Evolutionary conservation across 2,329 filamentous ascomycete species (phyloP).

Genomic region (Pseudocercospora pini-densiflorae): DNA sequence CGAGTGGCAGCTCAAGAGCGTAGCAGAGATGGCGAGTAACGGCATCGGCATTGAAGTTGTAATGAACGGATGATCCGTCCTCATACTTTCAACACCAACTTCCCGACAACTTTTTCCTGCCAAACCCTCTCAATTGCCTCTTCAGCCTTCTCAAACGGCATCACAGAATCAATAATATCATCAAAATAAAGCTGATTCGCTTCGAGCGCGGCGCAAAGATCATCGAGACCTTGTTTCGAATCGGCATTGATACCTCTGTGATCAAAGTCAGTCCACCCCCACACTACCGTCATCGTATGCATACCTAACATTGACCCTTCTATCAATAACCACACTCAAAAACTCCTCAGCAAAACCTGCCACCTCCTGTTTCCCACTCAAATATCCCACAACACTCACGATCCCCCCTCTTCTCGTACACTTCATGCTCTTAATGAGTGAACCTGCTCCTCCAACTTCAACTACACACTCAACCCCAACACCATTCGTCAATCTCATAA

Average conservation of each 20-base stretch:
- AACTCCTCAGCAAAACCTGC: constrained; percentile 19
- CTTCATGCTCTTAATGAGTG: constrained; percentile 23
- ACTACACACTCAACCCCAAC: constrained; percentile 52
- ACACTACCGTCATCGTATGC: neutral
- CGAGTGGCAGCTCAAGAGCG: constrained; percentile 9
- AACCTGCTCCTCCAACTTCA: constrained; percentile 50
- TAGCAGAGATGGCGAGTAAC: neutral
- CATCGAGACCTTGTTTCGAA: constrained; percentile 50
- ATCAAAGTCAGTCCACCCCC: constrained; percentile 8
- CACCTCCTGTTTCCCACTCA: constrained; percentile 18
- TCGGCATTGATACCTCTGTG: constrained; percentile 28
- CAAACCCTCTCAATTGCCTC: constrained; percentile 25
- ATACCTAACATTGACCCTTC: constrained; percentile 25
- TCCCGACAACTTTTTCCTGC: neutral
- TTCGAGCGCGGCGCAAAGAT: constrained; percentile 45
- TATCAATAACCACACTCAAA: constrained; percentile 25
- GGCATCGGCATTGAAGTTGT: too few species aligned
- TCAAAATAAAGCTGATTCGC: constrained; percentile 42
- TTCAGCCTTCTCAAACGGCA: constrained; percentile 40
- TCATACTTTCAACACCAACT: neutral
- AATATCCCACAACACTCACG: constrained; percentile 22
- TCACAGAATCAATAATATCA: constrained; percentile 44
- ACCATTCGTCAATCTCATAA: constrained; percentile 49
- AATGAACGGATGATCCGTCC: neutral
- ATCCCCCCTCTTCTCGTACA: constrained; percentile 38